A percentile compares a stretch with the other conserved stretches of the same genome.
These are phyloP conservation scores for Ascochyta pisi DNA, from an alignment of 2,329 filamentous ascomycete genomes.

Conservation along the genomic window DNA sequence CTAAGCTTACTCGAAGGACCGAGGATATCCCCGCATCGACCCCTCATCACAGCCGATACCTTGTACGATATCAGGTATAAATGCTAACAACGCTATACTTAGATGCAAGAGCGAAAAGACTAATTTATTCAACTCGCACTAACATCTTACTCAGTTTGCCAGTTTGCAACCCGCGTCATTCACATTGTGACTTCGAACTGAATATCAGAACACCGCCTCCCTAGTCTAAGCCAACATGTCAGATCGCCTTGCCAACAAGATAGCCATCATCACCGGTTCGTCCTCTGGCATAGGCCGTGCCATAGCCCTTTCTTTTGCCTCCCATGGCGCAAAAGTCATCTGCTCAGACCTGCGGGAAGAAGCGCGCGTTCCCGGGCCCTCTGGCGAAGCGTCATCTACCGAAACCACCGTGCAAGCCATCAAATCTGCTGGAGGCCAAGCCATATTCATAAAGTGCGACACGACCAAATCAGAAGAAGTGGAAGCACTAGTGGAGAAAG, in stretches of 20 bases:
- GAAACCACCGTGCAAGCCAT: constrained; percentile 43
- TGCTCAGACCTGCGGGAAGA: constrained; percentile 40
- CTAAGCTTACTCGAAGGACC: constrained; percentile 12
- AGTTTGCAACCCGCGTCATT: not conserved
- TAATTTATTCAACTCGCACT: no score
- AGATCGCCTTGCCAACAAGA: constrained; percentile 35
- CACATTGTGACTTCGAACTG: not conserved
- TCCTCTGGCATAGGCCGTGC: constrained; percentile 46
- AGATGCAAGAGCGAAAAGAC: no score
- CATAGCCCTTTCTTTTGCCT: constrained; percentile 40
- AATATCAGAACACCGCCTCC: not conserved
- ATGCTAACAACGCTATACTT: not conserved
- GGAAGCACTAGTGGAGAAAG: constrained; percentile 49
- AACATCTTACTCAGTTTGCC: not conserved
- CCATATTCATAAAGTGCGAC: constrained; percentile 51
- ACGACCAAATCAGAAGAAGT: constrained; percentile 54
- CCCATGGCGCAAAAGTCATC: constrained; percentile 42
- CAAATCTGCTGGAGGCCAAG: constrained; percentile 36
- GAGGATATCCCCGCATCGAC: constrained; percentile 15
- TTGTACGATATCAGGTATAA: not conserved
- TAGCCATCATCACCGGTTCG: constrained; percentile 46
- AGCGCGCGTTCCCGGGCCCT: constrained; percentile 23
- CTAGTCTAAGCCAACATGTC: not conserved
- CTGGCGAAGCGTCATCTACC: constrained; percentile 20
- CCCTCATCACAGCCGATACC: constrained; percentile 7